Conservation (phyloP, 176 grass and related monocot genomes). For the Rhynchospora breviuscula region DNA sequence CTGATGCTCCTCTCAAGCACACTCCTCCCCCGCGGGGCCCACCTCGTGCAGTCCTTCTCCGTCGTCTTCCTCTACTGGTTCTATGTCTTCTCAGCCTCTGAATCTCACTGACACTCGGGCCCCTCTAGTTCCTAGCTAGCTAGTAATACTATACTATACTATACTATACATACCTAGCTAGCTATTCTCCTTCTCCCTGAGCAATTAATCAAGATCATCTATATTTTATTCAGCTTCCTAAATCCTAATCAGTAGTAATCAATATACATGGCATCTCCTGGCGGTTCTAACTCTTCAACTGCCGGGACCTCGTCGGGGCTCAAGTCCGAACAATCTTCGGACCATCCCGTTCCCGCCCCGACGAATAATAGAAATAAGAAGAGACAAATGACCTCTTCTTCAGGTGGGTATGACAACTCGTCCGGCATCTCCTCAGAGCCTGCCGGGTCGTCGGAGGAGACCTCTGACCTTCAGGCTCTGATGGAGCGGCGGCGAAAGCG, state of each 20-base stretch:
- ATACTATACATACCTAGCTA: not conserved
- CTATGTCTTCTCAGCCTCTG: slow-evolving; percentile 64
- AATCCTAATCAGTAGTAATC: too few relatives aligned
- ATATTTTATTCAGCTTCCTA: too few relatives aligned
- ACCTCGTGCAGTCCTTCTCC: slow-evolving; percentile 92
- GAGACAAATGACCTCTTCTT: not conserved
- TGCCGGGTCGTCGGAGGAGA: slow-evolving; percentile 16
- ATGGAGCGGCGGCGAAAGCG: slow-evolving; percentile 52
- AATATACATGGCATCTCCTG: slow-evolving; percentile 27
- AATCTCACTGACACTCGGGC: not conserved
- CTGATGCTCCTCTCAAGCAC: slow-evolving; percentile 59
- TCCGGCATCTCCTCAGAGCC: slow-evolving; percentile 12
- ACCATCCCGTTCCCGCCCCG: not conserved
- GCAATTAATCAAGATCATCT: too few relatives aligned
- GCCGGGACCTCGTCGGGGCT: not conserved
- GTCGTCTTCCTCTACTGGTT: slow-evolving; percentile 94
- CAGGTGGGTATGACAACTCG: not conserved
- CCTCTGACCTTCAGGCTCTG: slow-evolving; percentile 33
- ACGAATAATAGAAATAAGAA: slow-evolving; percentile 10
- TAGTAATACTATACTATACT: not conserved
- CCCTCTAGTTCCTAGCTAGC: not conserved
- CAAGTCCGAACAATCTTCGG: slow-evolving; percentile 7
- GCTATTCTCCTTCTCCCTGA: not conserved
- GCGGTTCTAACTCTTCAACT: slow-evolving; percentile 14
- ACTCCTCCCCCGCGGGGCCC: slow-evolving; percentile 50